These are phyloP conservation scores for Thalassiosira hispida DNA, from an alignment of 352 stramenopile genomes.

Conservation along the genomic window DNA sequence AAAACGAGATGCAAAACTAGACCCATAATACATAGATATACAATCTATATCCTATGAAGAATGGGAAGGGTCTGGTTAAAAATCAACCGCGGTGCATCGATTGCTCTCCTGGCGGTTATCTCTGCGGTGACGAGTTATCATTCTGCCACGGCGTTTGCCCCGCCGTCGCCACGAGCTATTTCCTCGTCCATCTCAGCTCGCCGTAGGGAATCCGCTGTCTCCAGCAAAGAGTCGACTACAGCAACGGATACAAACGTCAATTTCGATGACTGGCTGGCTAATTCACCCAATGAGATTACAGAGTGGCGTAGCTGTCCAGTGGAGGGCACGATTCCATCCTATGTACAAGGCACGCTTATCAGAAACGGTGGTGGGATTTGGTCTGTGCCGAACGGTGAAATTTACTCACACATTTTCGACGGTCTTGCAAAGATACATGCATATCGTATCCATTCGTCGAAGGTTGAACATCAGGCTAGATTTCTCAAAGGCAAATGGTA, in stretches of 20 bases:
- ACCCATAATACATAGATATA: too few relatives aligned
- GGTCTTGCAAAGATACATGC: slow-evolving; percentile 46
- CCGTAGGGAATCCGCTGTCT: too few relatives aligned
- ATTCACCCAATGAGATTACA: slow-evolving; percentile 40
- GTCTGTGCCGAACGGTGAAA: slow-evolving; percentile 6
- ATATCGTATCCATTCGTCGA: slow-evolving; percentile 20
- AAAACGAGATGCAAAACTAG: too few relatives aligned
- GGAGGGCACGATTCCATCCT: slow-evolving; percentile 28
- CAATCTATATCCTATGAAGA: too few relatives aligned
- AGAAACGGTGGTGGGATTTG: slow-evolving; percentile 44
- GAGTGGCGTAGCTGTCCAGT: slow-evolving; percentile 11
- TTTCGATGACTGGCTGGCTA: slow-evolving; percentile 48
- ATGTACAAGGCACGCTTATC: slow-evolving; percentile 42
- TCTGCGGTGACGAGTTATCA: too few relatives aligned
- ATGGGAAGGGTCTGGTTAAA: too few relatives aligned
- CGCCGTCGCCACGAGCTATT: too few relatives aligned
- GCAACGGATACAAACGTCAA: slow-evolving; percentile 25
- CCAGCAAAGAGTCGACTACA: neutral
- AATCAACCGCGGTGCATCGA: too few relatives aligned
- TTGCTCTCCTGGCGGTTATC: too few relatives aligned
- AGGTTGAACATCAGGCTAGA: slow-evolving; percentile 22
- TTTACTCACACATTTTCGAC: slow-evolving; percentile 51
- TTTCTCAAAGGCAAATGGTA: slow-evolving; percentile 45
- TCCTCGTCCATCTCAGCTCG: too few relatives aligned
- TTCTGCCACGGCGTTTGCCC: too few relatives aligned